Conservation (phyloP, 2,329 filamentous ascomycete genomes). For the Berkeleyomyces basicola region DNA sequence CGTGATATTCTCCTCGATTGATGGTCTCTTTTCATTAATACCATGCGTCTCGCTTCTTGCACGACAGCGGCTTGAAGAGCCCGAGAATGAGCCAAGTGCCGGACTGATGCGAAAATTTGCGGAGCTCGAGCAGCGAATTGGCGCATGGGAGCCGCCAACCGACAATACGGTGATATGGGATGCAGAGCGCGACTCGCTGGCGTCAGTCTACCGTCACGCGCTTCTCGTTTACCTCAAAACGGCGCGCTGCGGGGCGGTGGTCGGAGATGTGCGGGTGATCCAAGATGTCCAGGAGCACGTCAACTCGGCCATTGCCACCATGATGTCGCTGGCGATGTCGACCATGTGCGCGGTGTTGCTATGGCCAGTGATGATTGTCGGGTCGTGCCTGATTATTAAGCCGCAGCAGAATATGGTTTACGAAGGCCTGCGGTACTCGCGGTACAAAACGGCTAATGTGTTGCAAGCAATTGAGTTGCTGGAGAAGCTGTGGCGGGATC, state of each 20-base stretch:
- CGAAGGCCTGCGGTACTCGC: slow-evolving; percentile 10
- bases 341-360: slow-evolving; percentile 12
- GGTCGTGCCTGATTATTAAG: slow-evolving; percentile 13
- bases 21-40: slow-evolving; percentile 11
- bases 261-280: slow-evolving; percentile 9
- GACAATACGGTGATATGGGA: slow-evolving; percentile 9
- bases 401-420: slow-evolving; percentile 13
- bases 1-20: slow-evolving; percentile 13
- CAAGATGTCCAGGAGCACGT: slow-evolving; percentile 13
- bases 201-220: slow-evolving; percentile 12
- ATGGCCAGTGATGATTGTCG: slow-evolving; percentile 13
- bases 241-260: slow-evolving; percentile 7
- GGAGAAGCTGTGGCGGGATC: slow-evolving; percentile 12
- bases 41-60: slow-evolving; percentile 7
- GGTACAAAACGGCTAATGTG: slow-evolving; percentile 13
- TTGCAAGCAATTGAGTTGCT: slow-evolving; percentile 12
- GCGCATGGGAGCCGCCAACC: slow-evolving; percentile 7
- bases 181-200: slow-evolving; percentile 11
- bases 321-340: slow-evolving; percentile 12
- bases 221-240: slow-evolving; percentile 10
- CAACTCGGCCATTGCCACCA: slow-evolving; percentile 10
- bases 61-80: slow-evolving; percentile 10
- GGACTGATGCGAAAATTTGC: slow-evolving; percentile 6
- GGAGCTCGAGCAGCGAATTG: slow-evolving; percentile 9
- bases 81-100: slow-evolving; percentile 1